phyloP scores from a whole-genome alignment of 2,329 filamentous ascomycete genomes.

The Cadophora malorum region DNA sequence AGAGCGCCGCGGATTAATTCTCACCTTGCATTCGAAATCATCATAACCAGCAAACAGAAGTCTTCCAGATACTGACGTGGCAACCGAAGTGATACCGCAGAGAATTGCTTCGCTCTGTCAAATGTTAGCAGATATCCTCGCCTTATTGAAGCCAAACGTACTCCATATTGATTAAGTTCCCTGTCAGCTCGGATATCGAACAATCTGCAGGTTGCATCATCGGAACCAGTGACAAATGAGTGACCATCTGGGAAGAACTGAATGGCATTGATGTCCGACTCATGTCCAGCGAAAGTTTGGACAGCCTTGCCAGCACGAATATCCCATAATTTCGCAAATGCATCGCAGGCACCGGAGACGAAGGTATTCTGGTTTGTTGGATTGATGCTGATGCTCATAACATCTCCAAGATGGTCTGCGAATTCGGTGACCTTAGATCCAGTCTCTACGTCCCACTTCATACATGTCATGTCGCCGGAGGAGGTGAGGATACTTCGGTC shows the following conservation, averaged over 20 bases:
- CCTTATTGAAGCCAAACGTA: slow-evolving; percentile 50
- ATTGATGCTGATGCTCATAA: slow-evolving; percentile 99
- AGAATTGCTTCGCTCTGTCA: slow-evolving; percentile 91
- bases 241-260: slow-evolving; percentile 99
- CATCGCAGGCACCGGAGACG: slow-evolving; percentile 98
- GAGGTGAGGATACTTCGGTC: slow-evolving; percentile 97
- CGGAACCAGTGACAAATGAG: slow-evolving; percentile 96
- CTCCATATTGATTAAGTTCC: slow-evolving; percentile 71
- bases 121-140: slow-evolving; percentile 33
- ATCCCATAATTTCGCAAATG: slow-evolving; percentile 98
- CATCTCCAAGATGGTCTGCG: slow-evolving; percentile 95
- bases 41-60: slow-evolving; percentile 97
- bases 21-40: slow-evolving; percentile 99
- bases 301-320: slow-evolving; percentile 97
- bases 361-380: slow-evolving; percentile 99
- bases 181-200: slow-evolving; percentile 98
- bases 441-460: slow-evolving; percentile 99
- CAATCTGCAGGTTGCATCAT: slow-evolving; percentile 94
- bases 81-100: slow-evolving; percentile 97
- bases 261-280: slow-evolving; percentile 99
- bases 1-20: slow-evolving; percentile 40
- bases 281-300: slow-evolving; percentile 97
- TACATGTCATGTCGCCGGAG: slow-evolving; percentile 99
- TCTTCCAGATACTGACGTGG: slow-evolving; percentile 94
- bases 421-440: slow-evolving; percentile 98